Evolutionary conservation across 73 alveolate genomes (phyloP).

Genomic region (Loxodes magnus): DNA sequence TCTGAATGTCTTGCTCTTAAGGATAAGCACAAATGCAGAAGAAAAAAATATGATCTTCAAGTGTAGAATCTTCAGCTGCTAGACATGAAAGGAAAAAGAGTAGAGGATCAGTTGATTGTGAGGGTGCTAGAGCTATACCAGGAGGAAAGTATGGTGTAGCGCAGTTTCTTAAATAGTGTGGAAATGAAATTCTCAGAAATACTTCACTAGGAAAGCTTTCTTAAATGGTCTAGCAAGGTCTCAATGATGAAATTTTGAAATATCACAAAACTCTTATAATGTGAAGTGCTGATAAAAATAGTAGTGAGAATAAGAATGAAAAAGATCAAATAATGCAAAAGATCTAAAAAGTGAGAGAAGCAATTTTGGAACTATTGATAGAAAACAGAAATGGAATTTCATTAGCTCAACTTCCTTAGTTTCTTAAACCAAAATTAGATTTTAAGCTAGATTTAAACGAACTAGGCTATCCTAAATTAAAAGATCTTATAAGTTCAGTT

Average conservation of each 20-base stretch:
- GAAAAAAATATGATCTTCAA: background rate
- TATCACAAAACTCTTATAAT: conserved; percentile 41
- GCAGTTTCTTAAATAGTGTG: conserved; percentile 49
- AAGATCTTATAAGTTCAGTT: conserved; percentile 40
- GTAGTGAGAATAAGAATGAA: conserved; percentile 15
- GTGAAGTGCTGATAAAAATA: conserved; percentile 23
- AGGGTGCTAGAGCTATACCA: conserved; percentile 42
- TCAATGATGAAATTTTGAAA: conserved; percentile 41
- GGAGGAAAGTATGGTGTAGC: conserved; percentile 74
- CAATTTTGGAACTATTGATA: conserved; percentile 35
- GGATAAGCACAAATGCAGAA: background rate
- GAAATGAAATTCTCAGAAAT: conserved; percentile 17
- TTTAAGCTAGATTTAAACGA: conserved; percentile 24
- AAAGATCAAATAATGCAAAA: conserved; percentile 14
- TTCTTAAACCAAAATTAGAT: conserved; percentile 28
- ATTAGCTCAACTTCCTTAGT: conserved; percentile 40
- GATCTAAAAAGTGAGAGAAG: conserved; percentile 21
- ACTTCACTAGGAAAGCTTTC: conserved; percentile 47
- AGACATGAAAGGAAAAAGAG: background rate
- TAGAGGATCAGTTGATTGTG: too few relatives aligned
- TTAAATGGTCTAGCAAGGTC: conserved; percentile 40
- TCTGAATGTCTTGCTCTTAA: background rate
- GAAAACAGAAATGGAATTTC: conserved; percentile 33
- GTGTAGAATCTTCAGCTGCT: background rate
- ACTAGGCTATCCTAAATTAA: conserved; percentile 50